Percentiles rank a stretch among this genome's conserved stretches.
Conservation (phyloP, 2,329 filamentous ascomycete genomes). For the Fusarium sp. region DNA sequence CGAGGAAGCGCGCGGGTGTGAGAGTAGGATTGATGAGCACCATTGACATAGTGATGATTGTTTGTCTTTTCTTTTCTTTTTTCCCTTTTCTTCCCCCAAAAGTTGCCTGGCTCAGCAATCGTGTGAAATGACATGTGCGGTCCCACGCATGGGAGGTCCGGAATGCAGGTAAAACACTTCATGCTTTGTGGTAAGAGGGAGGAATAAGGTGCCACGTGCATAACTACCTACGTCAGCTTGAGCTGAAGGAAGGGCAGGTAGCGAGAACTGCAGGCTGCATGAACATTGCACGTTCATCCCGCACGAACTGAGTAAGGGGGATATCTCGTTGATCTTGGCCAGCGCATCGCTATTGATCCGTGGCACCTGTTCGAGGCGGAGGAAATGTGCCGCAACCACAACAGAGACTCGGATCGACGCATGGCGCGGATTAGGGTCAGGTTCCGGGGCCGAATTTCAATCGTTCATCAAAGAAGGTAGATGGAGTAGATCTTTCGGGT, state of each 20-base stretch:
- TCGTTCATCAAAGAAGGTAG: slow-evolving; percentile 19
- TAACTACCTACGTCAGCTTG: slow-evolving; percentile 21
- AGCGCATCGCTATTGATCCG: background rate
- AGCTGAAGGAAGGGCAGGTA: slow-evolving; percentile 4
- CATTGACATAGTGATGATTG: slow-evolving; percentile 15
- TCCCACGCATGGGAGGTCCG: background rate
- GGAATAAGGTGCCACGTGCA: background rate
- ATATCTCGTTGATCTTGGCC: background rate
- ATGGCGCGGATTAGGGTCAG: slow-evolving; percentile 21
- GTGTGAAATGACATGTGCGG: background rate
- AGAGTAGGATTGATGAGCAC: slow-evolving; percentile 3
- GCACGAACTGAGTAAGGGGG: background rate
- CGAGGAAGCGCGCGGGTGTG: slow-evolving; percentile 25
- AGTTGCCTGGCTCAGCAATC: slow-evolving; percentile 1
- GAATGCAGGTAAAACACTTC: background rate
- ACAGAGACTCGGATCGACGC: slow-evolving; percentile 36
- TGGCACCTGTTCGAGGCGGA: background rate
- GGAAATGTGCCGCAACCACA: slow-evolving; percentile 27
- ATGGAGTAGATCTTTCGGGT: slow-evolving; percentile 29
- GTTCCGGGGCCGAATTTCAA: slow-evolving; percentile 6
- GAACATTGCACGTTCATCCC: background rate
- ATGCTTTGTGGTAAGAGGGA: background rate
- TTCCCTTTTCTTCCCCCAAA: background rate
- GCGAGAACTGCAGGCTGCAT: slow-evolving; percentile 17
- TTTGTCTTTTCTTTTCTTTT: background rate